Conservation (phyloP, 441 rosid genomes). For the Corymbia calophylla region DNA sequence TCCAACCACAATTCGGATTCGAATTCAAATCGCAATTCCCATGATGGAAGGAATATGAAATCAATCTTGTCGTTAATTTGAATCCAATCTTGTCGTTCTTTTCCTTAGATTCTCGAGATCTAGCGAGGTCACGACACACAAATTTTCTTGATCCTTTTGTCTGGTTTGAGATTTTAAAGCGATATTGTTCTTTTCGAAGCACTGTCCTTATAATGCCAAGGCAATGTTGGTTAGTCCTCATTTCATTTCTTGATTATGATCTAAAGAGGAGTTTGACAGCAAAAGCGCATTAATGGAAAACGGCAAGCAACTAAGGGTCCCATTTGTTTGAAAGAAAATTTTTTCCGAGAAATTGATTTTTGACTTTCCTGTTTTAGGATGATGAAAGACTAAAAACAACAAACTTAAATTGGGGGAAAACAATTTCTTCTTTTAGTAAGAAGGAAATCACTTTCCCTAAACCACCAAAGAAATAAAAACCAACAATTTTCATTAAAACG, state of each 20-base stretch:
- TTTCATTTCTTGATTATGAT: not conserved
- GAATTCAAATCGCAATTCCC: not conserved
- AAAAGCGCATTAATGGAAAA: not conserved
- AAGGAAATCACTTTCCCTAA: not conserved
- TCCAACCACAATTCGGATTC: not conserved
- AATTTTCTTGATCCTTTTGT: not conserved
- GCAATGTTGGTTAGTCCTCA: not conserved
- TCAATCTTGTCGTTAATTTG: not conserved
- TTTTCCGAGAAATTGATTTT: not conserved
- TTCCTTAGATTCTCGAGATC: not conserved
- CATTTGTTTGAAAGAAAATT: not conserved
- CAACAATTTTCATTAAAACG: not conserved
- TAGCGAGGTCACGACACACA: not conserved
- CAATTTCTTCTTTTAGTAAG: not conserved
- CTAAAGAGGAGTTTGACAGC: not conserved
- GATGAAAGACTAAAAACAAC: not conserved
- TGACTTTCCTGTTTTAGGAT: not conserved
- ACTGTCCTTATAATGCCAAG: not conserved
- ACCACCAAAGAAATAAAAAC: not conserved
- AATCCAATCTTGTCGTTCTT: not conserved
- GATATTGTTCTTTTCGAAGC: not conserved
- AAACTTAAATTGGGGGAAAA: not conserved
- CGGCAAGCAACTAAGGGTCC: not conserved
- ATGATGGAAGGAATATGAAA: not conserved
- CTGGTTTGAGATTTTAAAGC: not conserved